phyloP scores from a whole-genome alignment of 2,329 filamentous ascomycete genomes.

The Fusarium zealandicum region DNA sequence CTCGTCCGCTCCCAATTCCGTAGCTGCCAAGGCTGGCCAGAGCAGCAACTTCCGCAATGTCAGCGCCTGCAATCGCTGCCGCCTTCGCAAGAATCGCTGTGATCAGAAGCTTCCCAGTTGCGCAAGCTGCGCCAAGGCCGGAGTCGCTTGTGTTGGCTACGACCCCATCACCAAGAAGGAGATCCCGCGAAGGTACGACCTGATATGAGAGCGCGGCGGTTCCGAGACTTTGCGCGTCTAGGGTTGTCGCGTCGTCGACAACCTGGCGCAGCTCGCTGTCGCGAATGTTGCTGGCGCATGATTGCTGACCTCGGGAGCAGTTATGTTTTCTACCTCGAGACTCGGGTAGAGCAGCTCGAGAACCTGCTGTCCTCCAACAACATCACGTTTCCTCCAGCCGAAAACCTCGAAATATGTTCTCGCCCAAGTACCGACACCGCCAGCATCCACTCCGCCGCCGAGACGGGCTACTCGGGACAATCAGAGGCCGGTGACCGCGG shows the following conservation, averaged over 20 bases:
- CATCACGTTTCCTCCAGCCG: constrained; percentile 75
- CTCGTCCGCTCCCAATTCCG: constrained; percentile 38
- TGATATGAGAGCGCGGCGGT: constrained; percentile 14
- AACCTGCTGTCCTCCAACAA: constrained; percentile 72
- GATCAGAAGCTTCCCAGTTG: constrained; percentile 93
- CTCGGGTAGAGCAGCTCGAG: constrained; percentile 84
- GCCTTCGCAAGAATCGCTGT: constrained; percentile 91
- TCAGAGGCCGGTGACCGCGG: constrained; percentile 43
- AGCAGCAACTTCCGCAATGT: constrained; percentile 82
- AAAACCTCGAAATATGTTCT: constrained; percentile 71
- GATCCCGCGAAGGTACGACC: constrained; percentile 85
- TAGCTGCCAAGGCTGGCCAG: constrained; percentile 57
- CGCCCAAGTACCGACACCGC: constrained; percentile 52
- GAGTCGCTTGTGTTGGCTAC: constrained; percentile 90
- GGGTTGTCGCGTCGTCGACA: neutral
- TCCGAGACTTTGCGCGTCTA: neutral
- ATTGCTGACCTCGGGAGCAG: constrained; percentile 51
- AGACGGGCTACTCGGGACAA: constrained; percentile 45
- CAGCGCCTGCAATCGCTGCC: constrained; percentile 92
- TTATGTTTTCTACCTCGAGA: constrained; percentile 96
- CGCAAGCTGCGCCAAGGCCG: constrained; percentile 90
- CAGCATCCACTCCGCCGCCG: constrained; percentile 44
- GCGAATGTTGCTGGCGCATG: neutral
- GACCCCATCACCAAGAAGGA: constrained; percentile 96
- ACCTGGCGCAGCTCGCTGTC: neutral